phyloP scores from a whole-genome alignment of 2,329 filamentous ascomycete species.

The Cytospora mali region DNA sequence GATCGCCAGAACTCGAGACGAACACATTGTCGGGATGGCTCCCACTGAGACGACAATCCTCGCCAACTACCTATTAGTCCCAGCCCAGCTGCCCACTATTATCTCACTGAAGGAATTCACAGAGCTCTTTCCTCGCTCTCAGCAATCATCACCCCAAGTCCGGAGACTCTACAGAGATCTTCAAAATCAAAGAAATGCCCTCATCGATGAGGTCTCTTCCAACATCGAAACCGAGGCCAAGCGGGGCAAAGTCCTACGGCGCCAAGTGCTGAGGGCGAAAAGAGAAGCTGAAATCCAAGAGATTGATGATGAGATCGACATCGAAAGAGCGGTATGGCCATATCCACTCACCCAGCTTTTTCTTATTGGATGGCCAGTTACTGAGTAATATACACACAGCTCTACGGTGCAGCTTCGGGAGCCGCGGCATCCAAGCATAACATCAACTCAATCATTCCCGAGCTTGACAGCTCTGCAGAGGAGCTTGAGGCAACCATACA shows the following conservation, averaged over 20 bases:
- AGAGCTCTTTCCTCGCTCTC: conserved; percentile 70
- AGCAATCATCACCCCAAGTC: conserved; percentile 68
- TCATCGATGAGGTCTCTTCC: conserved; percentile 67
- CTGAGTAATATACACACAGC: conserved; percentile 19
- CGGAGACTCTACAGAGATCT: conserved; percentile 77
- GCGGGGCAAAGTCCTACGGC: conserved; percentile 59
- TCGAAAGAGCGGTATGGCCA: conserved; percentile 58
- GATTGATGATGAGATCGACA: conserved; percentile 64
- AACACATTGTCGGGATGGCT: conserved; percentile 56
- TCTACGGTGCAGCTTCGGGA: conserved; percentile 60
- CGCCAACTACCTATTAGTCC: conserved; percentile 75
- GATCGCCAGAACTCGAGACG: neutral
- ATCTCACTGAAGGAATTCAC: conserved; percentile 76
- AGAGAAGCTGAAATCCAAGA: conserved; percentile 57
- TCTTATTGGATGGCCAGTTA: neutral
- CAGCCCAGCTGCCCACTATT: conserved; percentile 73
- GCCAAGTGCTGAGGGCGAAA: conserved; percentile 57
- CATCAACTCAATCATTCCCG: conserved; percentile 65
- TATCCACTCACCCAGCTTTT: conserved; percentile 26
- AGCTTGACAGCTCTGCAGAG: conserved; percentile 67
- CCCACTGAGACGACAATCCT: conserved; percentile 76
- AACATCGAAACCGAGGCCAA: conserved; percentile 69
- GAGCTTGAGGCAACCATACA: conserved; percentile 70
- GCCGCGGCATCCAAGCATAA: conserved; percentile 58
- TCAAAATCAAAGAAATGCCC: conserved; percentile 70